Evolutionary conservation across 805 yeast species (phyloP).

Genomic region (Naumovozyma baii): DNA sequence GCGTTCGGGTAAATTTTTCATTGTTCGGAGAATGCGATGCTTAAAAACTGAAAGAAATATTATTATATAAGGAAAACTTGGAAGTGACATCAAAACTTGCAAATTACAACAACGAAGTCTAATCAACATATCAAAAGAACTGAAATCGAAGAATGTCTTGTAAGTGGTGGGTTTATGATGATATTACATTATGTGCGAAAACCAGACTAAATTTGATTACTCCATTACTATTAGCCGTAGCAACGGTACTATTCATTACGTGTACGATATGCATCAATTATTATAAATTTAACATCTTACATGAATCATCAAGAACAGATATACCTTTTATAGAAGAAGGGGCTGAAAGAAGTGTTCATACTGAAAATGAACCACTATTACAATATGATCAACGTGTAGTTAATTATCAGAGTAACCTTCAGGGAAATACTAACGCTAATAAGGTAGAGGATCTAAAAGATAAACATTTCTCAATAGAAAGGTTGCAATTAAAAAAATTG

Average conservation of each 20-base stretch:
- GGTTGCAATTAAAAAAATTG: constrained; percentile 41
- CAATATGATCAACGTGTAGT: constrained; percentile 3
- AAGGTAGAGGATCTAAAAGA: constrained; percentile 36
- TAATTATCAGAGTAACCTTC: constrained; percentile 4
- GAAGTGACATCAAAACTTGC: background rate
- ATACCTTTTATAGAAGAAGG: constrained; percentile 2
- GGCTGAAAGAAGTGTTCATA: constrained; percentile 5
- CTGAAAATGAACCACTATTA: constrained; percentile 18
- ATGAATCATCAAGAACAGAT: constrained; percentile 9
- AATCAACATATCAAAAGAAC: background rate
- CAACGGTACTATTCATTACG: constrained; percentile 6
- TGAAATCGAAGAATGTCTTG: background rate
- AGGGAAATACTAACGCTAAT: background rate
- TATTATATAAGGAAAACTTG: too few species aligned
- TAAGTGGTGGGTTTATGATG: constrained; percentile 48
- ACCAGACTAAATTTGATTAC: constrained; percentile 31
- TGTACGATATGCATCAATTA: constrained; percentile 2
- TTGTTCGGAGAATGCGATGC: too few species aligned
- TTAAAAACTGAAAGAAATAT: background rate
- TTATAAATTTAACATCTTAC: constrained; percentile 11
- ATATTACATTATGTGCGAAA: constrained; percentile 32
- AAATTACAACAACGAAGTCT: background rate
- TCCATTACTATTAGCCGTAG: constrained; percentile 12
- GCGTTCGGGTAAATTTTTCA: background rate
- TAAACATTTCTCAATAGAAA: constrained; percentile 56